Evolutionary conservation across 768 basidiomycete species (phyloP).

Genomic region (Naganishia onofrii): DNA sequence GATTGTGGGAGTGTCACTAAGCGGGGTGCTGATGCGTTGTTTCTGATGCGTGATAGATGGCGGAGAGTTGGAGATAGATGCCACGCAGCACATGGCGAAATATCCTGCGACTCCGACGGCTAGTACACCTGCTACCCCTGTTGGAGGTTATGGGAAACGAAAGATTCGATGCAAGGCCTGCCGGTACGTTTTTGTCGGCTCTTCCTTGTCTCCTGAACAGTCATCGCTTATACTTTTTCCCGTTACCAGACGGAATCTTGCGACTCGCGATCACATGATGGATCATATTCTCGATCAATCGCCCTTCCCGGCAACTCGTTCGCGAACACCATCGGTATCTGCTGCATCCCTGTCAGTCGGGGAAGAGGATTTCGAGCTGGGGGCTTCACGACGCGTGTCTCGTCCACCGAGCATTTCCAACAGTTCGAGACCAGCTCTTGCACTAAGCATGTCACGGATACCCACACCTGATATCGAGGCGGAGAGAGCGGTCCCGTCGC

Average conservation of each 20-base stretch:
- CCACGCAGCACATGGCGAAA: constrained; percentile 71
- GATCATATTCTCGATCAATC: constrained; percentile 61
- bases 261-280: constrained; percentile 87
- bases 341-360: constrained; percentile 39
- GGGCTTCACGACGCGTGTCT: background rate
- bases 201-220: background rate
- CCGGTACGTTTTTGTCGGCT: constrained; percentile 57
- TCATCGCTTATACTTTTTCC: background rate
- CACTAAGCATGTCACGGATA: constrained; percentile 7
- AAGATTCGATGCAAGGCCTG: constrained; percentile 91
- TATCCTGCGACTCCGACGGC: constrained; percentile 66
- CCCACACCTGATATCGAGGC: background rate
- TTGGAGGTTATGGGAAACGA: constrained; percentile 57
- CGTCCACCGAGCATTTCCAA: constrained; percentile 14
- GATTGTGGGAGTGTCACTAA: background rate
- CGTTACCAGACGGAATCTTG: constrained; percentile 67
- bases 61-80: constrained; percentile 59
- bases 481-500: constrained; percentile 9
- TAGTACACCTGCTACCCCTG: constrained; percentile 63
- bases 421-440: background rate
- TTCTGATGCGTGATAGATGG: constrained; percentile 60
- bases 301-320: constrained; percentile 39
- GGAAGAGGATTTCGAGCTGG: background rate
- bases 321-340: constrained; percentile 43
- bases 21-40: background rate